phyloP scores from a whole-genome alignment of 257 asterid genomes.

The Scutellaria minor region DNA sequence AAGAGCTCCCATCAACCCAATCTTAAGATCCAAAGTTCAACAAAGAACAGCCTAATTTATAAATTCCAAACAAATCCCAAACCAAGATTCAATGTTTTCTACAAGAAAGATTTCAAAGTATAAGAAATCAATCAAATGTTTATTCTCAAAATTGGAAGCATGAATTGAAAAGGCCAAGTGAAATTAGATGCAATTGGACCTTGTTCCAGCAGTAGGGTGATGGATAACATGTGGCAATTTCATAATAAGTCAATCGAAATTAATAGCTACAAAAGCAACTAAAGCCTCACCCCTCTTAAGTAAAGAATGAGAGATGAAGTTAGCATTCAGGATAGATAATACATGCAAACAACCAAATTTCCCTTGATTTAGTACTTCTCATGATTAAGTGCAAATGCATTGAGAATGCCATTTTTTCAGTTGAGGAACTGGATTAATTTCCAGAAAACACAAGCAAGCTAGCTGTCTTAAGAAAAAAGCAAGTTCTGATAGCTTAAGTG shows the following conservation, averaged over 20 bases:
- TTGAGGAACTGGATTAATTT: not conserved
- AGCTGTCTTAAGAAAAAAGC: not conserved
- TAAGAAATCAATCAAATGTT: not conserved
- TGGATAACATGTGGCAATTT: not conserved
- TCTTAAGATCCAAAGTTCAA: constrained; percentile 5
- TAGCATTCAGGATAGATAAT: not conserved
- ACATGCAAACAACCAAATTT: not conserved
- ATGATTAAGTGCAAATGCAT: not conserved
- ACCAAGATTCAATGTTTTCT: not conserved
- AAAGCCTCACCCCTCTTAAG: not conserved
- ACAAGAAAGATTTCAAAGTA: not conserved
- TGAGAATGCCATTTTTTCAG: not conserved
- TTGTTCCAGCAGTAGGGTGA: not conserved
- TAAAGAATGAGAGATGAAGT: constrained; percentile 2
- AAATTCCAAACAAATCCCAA: constrained; percentile 4
- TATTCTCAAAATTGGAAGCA: constrained; percentile 3
- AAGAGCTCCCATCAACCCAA: not conserved
- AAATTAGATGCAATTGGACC: not conserved
- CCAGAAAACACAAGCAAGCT: not conserved
- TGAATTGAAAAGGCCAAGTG: not conserved
- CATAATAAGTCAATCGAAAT: not conserved
- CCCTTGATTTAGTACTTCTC: not conserved
- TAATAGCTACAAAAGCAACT: not conserved
- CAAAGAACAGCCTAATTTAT: not conserved
- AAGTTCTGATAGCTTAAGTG: not conserved